Conservation (phyloP, 179 eudicot species). For the Actinidia arguta region DNA sequence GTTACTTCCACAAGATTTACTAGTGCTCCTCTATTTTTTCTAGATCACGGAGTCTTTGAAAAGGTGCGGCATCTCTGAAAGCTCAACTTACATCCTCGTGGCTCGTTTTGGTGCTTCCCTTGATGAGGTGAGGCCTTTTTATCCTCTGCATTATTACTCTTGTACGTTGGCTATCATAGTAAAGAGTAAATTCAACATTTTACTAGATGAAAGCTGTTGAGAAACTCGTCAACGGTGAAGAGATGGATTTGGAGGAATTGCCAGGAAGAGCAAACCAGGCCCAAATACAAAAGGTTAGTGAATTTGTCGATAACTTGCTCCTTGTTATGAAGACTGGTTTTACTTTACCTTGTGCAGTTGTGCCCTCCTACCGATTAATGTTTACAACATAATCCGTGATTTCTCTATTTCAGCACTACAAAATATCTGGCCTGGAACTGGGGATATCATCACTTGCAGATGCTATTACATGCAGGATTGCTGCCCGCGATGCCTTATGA, state of each 20-base stretch:
- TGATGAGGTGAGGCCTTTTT: constrained; percentile 51
- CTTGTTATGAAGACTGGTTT: neutral
- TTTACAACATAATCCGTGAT: neutral
- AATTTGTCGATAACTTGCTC: neutral
- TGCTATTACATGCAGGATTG: constrained; percentile 89
- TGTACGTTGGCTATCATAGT: neutral
- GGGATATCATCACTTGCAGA: constrained; percentile 76
- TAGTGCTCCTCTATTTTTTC: neutral
- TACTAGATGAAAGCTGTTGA: constrained; percentile 61
- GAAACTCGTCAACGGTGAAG: constrained; percentile 69
- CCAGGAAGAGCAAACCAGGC: constrained; percentile 68
- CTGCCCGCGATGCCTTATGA: constrained; percentile 87
- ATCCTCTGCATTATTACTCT: neutral
- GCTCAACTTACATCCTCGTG: constrained; percentile 71
- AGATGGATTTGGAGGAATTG: constrained; percentile 75
- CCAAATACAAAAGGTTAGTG: constrained; percentile 74
- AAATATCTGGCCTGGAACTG: constrained; percentile 68
- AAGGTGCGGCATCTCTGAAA: constrained; percentile 90
- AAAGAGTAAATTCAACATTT: constrained; percentile 6
- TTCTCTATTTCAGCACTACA: constrained; percentile 68
- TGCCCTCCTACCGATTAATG: too few relatives aligned
- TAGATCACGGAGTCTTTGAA: constrained; percentile 95
- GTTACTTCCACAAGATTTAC: neutral
- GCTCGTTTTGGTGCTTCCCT: constrained; percentile 77
- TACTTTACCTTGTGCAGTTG: neutral